A percentile compares a stretch with the other conserved stretches of the same genome.
Evolutionary conservation across 2,329 filamentous ascomycete species (phyloP).

Genomic region (Lasiodiplodia citricola): DNA sequence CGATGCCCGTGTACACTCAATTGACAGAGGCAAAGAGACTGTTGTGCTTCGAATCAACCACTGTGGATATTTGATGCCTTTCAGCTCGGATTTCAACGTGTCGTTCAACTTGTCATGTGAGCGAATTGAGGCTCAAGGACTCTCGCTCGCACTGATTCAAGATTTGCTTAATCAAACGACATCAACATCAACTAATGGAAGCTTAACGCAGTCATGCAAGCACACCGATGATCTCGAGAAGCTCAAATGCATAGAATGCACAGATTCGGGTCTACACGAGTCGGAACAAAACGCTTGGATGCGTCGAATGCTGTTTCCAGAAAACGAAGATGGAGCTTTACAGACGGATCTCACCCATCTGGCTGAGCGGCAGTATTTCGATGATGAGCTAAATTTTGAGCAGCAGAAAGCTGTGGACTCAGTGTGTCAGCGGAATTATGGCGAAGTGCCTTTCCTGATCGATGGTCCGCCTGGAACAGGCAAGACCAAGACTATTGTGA

Average conservation of each 20-base stretch:
- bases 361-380: conserved; percentile 44
- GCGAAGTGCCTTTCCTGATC: conserved; percentile 54
- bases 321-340: conserved; percentile 40
- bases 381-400: conserved; percentile 53
- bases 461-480: conserved; percentile 59
- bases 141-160: conserved; percentile 8
- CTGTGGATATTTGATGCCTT: not conserved
- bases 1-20: not conserved
- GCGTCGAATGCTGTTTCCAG: conserved; percentile 52
- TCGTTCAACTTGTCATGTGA: not conserved
- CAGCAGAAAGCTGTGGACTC: conserved; percentile 54
- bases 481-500: conserved; percentile 57
- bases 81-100: not conserved
- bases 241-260: conserved; percentile 17
- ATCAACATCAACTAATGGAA: not conserved
- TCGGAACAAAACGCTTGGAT: conserved; percentile 35
- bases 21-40: not conserved
- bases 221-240: no score
- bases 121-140: not conserved
- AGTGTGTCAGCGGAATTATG: conserved; percentile 49
- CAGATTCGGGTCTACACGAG: conserved; percentile 7
- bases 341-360: conserved; percentile 45
- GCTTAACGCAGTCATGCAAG: not conserved
- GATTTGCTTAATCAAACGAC: not conserved
- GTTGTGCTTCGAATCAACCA: not conserved